A percentile compares a stretch with the other conserved stretches of the same genome.
These are phyloP conservation scores for Encephalitozoon intestinalis DNA, from an alignment of 371 early-diverging fungal genomes.

Conservation along the genomic window DNA sequence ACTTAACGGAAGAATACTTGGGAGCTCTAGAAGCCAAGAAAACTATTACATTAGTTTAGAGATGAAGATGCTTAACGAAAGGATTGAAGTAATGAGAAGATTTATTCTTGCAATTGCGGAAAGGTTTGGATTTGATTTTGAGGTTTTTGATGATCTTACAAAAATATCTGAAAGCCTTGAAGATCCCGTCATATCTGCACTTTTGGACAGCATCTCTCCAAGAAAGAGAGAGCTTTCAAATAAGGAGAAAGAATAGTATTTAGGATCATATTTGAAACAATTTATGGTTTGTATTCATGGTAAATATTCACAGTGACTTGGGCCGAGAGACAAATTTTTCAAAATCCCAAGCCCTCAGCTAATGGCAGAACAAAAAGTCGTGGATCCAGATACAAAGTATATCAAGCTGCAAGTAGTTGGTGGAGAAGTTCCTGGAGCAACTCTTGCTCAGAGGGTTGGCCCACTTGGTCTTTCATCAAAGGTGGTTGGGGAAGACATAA, in stretches of 20 bases:
- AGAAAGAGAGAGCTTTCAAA: not conserved
- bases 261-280: not conserved
- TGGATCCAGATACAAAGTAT: slow-evolving; percentile 27
- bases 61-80: not conserved
- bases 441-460: slow-evolving; percentile 97
- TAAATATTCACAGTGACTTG: not conserved
- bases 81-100: not conserved
- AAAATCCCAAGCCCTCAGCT: not conserved
- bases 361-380: not conserved
- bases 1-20: not conserved
- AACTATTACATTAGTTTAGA: not conserved
- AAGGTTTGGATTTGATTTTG: slow-evolving; percentile 4
- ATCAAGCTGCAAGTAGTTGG: slow-evolving; percentile 67
- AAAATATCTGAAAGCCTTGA: not conserved
- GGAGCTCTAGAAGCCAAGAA: not conserved
- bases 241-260: not conserved
- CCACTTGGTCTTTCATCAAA: slow-evolving; percentile 97
- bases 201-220: not conserved
- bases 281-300: not conserved
- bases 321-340: not conserved
- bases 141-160: not conserved
- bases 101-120: slow-evolving; percentile 1
- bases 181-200: not conserved
- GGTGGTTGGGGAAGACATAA: slow-evolving; percentile 99
- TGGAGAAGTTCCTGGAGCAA: slow-evolving; percentile 95